Evolutionary conservation across 805 yeast species (phyloP).

Genomic region (Brettanomyces anomalus): DNA sequence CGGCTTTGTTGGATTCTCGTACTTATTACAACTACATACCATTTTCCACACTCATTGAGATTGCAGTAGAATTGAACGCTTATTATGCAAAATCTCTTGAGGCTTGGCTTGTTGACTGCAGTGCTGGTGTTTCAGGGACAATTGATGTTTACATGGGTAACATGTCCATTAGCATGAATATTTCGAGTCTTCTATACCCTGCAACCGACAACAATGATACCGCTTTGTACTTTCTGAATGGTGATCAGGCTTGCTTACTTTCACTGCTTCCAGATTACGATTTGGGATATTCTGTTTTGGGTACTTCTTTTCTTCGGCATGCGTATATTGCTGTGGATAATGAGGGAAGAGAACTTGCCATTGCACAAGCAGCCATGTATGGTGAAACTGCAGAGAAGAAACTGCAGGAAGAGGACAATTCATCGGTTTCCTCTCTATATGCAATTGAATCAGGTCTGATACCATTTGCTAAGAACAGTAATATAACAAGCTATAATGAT

Average conservation of each 20-base stretch:
- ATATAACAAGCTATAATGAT: slow-evolving; percentile 11
- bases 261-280: slow-evolving; percentile 38
- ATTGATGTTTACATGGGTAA: slow-evolving; percentile 47
- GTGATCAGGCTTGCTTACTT: slow-evolving; percentile 49
- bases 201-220: slow-evolving; percentile 28
- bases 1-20: slow-evolving; percentile 55
- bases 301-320: slow-evolving; percentile 45
- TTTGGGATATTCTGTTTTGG: slow-evolving; percentile 46
- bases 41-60: slow-evolving; percentile 41
- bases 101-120: slow-evolving; percentile 59
- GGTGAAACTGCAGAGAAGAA: background rate
- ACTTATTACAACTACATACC: slow-evolving; percentile 44
- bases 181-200: slow-evolving; percentile 35
- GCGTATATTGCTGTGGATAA: slow-evolving; percentile 57
- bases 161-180: slow-evolving; percentile 39
- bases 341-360: slow-evolving; percentile 44
- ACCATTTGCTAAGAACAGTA: slow-evolving; percentile 23
- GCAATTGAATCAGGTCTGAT: slow-evolving; percentile 22
- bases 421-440: slow-evolving; percentile 4
- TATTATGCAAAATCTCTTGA: slow-evolving; percentile 37
- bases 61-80: slow-evolving; percentile 67
- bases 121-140: slow-evolving; percentile 39
- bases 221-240: slow-evolving; percentile 40
- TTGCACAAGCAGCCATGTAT: slow-evolving; percentile 14
- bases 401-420: slow-evolving; percentile 2